Percentiles rank a stretch among this genome's conserved stretches.
Conservation (phyloP, 352 stramenopile genomes). For the Halophytophthora batemanensis region DNA sequence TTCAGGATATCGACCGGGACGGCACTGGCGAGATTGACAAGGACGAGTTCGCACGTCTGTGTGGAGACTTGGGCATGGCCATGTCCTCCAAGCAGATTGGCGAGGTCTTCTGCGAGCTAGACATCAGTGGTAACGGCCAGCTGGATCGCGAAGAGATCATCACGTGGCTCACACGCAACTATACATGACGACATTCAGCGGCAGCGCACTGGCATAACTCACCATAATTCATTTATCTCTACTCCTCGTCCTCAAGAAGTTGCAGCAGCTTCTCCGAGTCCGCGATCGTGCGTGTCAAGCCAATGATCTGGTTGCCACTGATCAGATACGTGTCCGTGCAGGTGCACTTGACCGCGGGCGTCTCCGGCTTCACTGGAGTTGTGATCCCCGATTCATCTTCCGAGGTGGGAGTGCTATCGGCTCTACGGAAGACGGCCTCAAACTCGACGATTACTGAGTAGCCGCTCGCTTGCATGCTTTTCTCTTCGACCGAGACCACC, state of each 20-base stretch:
- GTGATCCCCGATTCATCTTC: conserved; percentile 10
- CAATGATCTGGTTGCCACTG: conserved; percentile 68
- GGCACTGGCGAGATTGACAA: conserved; percentile 56
- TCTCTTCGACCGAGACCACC: conserved; percentile 57
- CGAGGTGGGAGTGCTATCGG: conserved; percentile 27
- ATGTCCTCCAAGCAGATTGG: conserved; percentile 55
- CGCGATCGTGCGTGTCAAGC: conserved; percentile 73
- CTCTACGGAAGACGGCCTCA: conserved; percentile 51
- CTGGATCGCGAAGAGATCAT: conserved; percentile 60
- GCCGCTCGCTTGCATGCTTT: conserved; percentile 60
- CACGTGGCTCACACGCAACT: conserved; percentile 51
- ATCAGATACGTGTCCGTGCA: conserved; percentile 80
- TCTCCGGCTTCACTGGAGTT: conserved; percentile 3
- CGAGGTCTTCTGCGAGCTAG: conserved; percentile 55
- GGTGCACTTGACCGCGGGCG: conserved; percentile 45
- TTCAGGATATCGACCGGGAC: conserved; percentile 60
- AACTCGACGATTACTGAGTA: conserved; percentile 83
- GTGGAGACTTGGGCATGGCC: conserved; percentile 64
- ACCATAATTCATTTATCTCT: conserved; percentile 18
- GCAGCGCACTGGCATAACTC: conserved; percentile 7
- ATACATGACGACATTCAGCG: conserved; percentile 13
- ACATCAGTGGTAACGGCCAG: conserved; percentile 58
- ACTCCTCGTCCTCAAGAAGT: conserved; percentile 49
- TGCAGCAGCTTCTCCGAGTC: conserved; percentile 78
- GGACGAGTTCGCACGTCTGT: conserved; percentile 60